Evolutionary conservation across 2,329 filamentous ascomycete species (phyloP).

Genomic region (Monilinia aucupariae): DNA sequence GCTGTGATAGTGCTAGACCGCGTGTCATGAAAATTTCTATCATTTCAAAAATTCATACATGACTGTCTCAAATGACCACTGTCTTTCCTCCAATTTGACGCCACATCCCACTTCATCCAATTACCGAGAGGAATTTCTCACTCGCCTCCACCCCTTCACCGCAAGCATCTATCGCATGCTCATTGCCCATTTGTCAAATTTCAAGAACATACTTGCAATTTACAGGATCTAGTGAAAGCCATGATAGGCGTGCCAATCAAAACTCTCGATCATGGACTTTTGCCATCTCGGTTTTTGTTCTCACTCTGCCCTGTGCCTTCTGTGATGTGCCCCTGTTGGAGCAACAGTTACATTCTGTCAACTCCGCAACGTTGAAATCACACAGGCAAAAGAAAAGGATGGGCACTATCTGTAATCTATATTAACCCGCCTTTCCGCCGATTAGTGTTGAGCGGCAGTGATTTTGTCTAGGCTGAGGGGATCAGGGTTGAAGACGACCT

Average conservation of each 20-base stretch:
- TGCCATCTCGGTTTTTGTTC: background rate
- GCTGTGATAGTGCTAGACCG: background rate
- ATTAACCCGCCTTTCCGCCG: background rate
- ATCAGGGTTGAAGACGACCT: background rate
- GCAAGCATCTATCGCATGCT: background rate
- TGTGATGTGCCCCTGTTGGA: background rate
- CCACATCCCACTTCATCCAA: background rate
- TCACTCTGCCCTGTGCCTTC: background rate
- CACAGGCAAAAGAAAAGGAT: background rate
- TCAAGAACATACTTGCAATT: background rate
- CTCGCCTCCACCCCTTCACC: background rate
- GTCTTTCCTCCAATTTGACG: background rate
- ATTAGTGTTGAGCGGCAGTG: background rate
- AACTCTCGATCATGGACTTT: background rate
- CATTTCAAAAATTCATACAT: background rate
- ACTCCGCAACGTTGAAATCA: background rate
- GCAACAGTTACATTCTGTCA: background rate
- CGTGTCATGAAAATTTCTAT: background rate
- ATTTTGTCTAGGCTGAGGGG: background rate
- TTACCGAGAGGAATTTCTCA: background rate
- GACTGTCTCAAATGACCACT: background rate
- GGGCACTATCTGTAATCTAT: background rate
- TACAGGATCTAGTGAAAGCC: background rate
- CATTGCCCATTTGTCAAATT: background rate
- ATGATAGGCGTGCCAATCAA: background rate